Conservation (phyloP, 2,329 filamentous ascomycete species). For the Botrytis porri region DNA sequence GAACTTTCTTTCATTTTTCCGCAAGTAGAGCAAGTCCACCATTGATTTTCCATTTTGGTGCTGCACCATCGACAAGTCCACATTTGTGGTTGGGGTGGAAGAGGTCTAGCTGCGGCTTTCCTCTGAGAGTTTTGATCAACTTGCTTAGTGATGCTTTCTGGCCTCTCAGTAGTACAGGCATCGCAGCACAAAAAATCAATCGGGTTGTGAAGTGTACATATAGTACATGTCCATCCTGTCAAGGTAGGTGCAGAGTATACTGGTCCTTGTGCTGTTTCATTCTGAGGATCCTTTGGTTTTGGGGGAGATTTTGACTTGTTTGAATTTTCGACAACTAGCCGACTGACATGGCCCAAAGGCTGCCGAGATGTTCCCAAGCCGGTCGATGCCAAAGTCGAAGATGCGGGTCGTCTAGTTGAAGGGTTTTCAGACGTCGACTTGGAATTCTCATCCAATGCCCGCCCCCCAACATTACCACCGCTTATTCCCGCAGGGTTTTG, state of each 20-base stretch:
- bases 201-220: slow-evolving; percentile 58
- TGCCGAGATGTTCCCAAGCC: neutral
- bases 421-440: neutral
- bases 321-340: slow-evolving; percentile 30
- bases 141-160: slow-evolving; percentile 35
- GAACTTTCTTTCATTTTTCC: slow-evolving; percentile 53
- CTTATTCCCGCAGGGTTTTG: slow-evolving; percentile 37
- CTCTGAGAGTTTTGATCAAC: slow-evolving; percentile 23
- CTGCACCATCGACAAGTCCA: slow-evolving; percentile 54
- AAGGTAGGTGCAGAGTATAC: slow-evolving; percentile 9
- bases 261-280: slow-evolving; percentile 12
- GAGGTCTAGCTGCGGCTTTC: slow-evolving; percentile 20
- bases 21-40: slow-evolving; percentile 57
- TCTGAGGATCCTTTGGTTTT: slow-evolving; percentile 18
- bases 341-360: slow-evolving; percentile 31
- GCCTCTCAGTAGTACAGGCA: slow-evolving; percentile 51
- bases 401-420: slow-evolving; percentile 24
- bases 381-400: neutral
- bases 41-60: slow-evolving; percentile 50
- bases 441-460: neutral
- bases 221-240: slow-evolving; percentile 55
- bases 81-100: slow-evolving; percentile 24
- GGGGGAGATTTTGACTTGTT: slow-evolving; percentile 24
- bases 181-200: slow-evolving; percentile 52
- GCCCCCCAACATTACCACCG: slow-evolving; percentile 27